These are phyloP conservation scores for Elaeis oleifera DNA, from an alignment of 202 grass and related monocot genomes.

Conservation along the genomic window DNA sequence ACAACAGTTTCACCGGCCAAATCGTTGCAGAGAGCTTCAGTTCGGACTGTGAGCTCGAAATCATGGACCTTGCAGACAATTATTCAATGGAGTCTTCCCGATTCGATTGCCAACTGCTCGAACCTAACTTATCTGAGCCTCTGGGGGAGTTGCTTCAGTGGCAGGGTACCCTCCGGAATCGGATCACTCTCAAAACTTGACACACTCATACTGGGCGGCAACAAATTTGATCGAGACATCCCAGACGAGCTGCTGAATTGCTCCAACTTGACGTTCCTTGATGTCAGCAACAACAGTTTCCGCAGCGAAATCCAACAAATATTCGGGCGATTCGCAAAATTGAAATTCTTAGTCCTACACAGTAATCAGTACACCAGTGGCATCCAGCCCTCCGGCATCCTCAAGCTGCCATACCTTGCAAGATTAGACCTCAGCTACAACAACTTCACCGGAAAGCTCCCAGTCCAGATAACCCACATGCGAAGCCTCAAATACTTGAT, in stretches of 20 bases:
- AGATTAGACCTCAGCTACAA: conserved; percentile 80
- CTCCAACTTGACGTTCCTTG: conserved; percentile 45
- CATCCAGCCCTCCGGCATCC: conserved; percentile 61
- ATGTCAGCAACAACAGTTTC: conserved; percentile 60
- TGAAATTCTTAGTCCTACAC: conserved; percentile 56
- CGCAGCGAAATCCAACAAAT: conserved; percentile 59
- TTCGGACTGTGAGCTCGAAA: conserved; percentile 33
- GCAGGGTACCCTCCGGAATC: conserved; percentile 43
- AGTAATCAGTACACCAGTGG: conserved; percentile 59
- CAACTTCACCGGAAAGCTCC: conserved; percentile 43
- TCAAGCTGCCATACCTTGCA: conserved; percentile 36
- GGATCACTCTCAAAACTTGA: conserved; percentile 38
- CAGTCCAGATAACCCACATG: conserved; percentile 42
- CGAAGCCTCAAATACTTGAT: conserved; percentile 53
- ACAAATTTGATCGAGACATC: conserved; percentile 40
- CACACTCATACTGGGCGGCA: conserved; percentile 50
- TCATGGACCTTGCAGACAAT: conserved; percentile 60
- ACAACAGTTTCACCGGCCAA: conserved; percentile 61
- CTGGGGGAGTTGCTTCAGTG: conserved; percentile 52
- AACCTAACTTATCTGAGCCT: conserved; percentile 44
- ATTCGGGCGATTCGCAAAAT: conserved; percentile 37
- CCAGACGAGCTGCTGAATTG: conserved; percentile 53
- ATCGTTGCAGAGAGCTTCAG: conserved; percentile 29
- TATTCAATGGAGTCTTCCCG: conserved; percentile 35
- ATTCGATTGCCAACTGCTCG: conserved; percentile 48